Evolutionary conservation across 2,329 filamentous ascomycete species (phyloP).

Genomic region (Blumeria hordei): DNA sequence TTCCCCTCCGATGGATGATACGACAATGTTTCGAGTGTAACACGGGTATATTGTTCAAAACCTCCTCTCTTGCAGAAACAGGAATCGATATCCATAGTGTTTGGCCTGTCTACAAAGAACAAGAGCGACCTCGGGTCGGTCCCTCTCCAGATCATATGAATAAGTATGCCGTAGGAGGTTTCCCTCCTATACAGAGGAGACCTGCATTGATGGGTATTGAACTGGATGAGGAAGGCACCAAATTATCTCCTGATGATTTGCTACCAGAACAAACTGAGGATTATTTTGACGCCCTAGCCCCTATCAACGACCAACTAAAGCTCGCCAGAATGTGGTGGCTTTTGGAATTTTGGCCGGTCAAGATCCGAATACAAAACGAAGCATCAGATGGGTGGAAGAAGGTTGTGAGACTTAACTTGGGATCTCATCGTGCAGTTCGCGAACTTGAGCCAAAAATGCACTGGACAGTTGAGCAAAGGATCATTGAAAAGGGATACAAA

Average conservation of each 20-base stretch:
- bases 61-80: conserved; percentile 17
- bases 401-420: conserved; percentile 17
- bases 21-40: conserved; percentile 22
- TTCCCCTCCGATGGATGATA: conserved; percentile 24
- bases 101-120: conserved; percentile 17
- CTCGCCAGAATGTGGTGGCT: conserved; percentile 20
- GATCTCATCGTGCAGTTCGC: conserved; percentile 16
- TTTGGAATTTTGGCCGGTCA: conserved; percentile 20
- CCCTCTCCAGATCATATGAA: conserved; percentile 17
- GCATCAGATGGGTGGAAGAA: conserved; percentile 17
- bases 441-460: conserved; percentile 19
- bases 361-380: conserved; percentile 16
- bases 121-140: conserved; percentile 13
- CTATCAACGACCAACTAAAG: conserved; percentile 19
- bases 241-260: conserved; percentile 5
- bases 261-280: conserved; percentile 20
- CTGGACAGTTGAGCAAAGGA: conserved; percentile 19
- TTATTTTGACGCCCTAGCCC: conserved; percentile 19
- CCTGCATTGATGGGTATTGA: conserved; percentile 8
- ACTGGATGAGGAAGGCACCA: not conserved
- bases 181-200: conserved; percentile 15
- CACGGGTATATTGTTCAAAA: conserved; percentile 21
- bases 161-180: conserved; percentile 14
- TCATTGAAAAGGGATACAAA: conserved; percentile 16
- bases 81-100: conserved; percentile 20